phyloP scores from a whole-genome alignment of 2,329 filamentous ascomycete genomes.

The Blastomyces silverae region DNA sequence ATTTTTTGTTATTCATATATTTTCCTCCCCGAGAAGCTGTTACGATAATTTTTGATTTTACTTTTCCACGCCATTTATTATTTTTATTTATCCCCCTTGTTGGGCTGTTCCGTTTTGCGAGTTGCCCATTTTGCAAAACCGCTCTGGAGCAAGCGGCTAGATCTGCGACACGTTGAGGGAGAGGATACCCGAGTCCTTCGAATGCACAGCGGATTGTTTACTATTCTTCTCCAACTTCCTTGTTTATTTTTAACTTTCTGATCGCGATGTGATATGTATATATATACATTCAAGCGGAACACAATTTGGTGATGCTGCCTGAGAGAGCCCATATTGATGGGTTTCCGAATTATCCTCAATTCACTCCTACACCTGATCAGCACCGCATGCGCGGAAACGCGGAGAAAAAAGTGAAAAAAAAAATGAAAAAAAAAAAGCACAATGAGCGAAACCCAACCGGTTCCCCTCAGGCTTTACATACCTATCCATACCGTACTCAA shows the following conservation, averaged over 20 bases:
- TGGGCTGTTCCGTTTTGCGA: not conserved
- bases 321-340: not conserved
- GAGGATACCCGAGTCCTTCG: not conserved
- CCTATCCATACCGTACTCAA: not conserved
- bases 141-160: not conserved
- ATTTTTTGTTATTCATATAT: not conserved
- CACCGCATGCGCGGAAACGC: not conserved
- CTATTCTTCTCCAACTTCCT: not conserved
- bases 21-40: not conserved
- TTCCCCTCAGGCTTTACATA: not conserved
- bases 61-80: not conserved
- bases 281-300: conserved; percentile 3
- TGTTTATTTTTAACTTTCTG: not conserved
- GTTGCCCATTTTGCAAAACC: not conserved
- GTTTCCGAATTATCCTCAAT: too few relatives aligned
- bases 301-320: not conserved
- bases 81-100: not conserved
- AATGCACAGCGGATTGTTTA: not conserved
- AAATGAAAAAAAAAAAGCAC: not conserved
- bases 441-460: not conserved
- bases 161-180: not conserved
- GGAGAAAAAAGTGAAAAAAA: not conserved
- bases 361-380: not conserved
- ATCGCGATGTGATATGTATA: conserved; percentile 3
- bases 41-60: not conserved